Conservation (phyloP, 345 rosid species). For the Syzygium aqueum region DNA sequence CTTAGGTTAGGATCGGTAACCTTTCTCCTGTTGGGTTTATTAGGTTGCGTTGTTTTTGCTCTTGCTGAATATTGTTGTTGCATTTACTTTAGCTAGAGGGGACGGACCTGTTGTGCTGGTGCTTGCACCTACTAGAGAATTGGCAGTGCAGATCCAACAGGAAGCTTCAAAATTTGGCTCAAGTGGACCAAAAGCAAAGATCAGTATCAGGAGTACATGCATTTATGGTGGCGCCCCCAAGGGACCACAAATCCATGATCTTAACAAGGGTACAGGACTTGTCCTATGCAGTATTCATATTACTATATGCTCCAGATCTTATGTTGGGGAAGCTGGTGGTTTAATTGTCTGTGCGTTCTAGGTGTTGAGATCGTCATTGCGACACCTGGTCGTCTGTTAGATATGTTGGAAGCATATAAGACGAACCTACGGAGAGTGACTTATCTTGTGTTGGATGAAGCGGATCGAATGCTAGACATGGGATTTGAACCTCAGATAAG, state of each 20-base stretch:
- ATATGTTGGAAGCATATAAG: conserved; percentile 83
- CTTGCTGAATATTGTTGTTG: background rate
- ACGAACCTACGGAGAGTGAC: conserved; percentile 84
- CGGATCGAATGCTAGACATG: conserved; percentile 98
- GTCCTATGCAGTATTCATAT: background rate
- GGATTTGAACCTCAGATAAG: conserved; percentile 98
- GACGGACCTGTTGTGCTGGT: conserved; percentile 83
- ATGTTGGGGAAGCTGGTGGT: background rate
- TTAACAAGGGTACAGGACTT: conserved; percentile 56
- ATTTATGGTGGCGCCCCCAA: conserved; percentile 96
- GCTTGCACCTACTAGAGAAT: conserved; percentile 91
- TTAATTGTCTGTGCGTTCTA: conserved; percentile 13
- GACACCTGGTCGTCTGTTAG: conserved; percentile 94
- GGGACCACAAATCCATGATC: conserved; percentile 97
- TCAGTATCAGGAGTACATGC: conserved; percentile 72
- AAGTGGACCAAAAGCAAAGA: conserved; percentile 10
- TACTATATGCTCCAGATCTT: background rate
- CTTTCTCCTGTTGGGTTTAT: background rate
- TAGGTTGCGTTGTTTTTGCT: background rate
- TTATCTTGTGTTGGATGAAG: conserved; percentile 93
- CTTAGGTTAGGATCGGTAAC: conserved; percentile 43
- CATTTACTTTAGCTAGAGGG: conserved; percentile 42
- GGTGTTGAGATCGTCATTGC: conserved; percentile 97
- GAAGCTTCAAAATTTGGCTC: conserved; percentile 72
- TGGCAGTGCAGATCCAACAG: conserved; percentile 95